Conservation (phyloP, 1,284 basidiomycete genomes). For the Pseudozyma tsukubaensis region DNA sequence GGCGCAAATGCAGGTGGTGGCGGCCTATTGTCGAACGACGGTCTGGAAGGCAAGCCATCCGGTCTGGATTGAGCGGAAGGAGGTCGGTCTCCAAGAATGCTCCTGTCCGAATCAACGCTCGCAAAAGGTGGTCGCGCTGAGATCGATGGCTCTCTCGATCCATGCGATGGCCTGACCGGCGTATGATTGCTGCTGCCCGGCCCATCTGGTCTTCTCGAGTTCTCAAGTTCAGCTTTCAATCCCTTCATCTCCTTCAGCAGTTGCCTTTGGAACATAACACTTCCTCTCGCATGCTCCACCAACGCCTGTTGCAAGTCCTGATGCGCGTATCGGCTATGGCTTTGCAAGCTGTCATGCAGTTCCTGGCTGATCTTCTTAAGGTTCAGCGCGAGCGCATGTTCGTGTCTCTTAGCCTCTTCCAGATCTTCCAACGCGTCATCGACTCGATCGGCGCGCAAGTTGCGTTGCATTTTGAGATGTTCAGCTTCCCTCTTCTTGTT, state of each 20-base stretch:
- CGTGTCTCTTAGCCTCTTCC: conserved; percentile 58
- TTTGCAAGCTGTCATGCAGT: conserved; percentile 54
- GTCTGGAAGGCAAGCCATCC: conserved; percentile 2
- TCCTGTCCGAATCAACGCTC: conserved; percentile 14
- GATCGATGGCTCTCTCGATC: not conserved
- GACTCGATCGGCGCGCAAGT: conserved; percentile 49
- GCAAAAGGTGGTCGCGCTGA: conserved; percentile 14
- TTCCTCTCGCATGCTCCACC: conserved; percentile 55
- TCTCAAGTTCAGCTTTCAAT: conserved; percentile 37
- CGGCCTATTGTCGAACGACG: not conserved
- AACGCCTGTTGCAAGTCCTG: conserved; percentile 58
- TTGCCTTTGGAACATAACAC: conserved; percentile 40
- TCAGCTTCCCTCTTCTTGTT: conserved; percentile 59
- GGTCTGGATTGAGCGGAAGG: conserved; percentile 7
- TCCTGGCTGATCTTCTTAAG: conserved; percentile 45
- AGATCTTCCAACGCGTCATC: conserved; percentile 60
- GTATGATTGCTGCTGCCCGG: conserved; percentile 5
- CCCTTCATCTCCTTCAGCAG: conserved; percentile 45
- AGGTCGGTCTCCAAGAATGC: not conserved
- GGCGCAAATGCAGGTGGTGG: not conserved
- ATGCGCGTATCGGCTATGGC: conserved; percentile 59
- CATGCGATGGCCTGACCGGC: conserved; percentile 9
- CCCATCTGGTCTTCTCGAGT: conserved; percentile 4
- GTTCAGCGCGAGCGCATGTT: conserved; percentile 46
- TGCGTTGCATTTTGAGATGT: conserved; percentile 47